These are phyloP conservation scores for Rhodotorula sp. DNA, from an alignment of 1,284 basidiomycete species.

Conservation along the genomic window DNA sequence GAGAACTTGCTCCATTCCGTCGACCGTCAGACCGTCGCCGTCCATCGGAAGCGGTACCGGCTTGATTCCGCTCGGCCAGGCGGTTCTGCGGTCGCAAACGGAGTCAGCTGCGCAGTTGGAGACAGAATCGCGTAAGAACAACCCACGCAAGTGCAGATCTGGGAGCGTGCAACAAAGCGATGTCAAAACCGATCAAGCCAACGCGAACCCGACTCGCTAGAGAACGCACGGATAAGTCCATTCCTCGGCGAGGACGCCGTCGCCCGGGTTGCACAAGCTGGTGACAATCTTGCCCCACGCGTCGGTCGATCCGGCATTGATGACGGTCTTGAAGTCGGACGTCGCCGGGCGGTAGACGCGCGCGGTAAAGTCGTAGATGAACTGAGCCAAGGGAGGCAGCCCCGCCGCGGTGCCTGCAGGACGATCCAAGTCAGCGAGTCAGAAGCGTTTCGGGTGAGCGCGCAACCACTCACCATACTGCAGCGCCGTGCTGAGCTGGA, in stretches of 20 bases:
- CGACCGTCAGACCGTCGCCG: constrained; percentile 65
- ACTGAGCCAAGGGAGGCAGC: constrained; percentile 56
- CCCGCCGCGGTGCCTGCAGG: constrained; percentile 57
- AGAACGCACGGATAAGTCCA: constrained; percentile 54
- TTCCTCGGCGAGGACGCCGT: constrained; percentile 65
- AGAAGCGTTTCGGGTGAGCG: no score
- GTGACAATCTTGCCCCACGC: constrained; percentile 60
- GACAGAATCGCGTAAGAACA: background rate
- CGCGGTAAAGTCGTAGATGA: constrained; percentile 61
- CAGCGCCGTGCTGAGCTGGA: constrained; percentile 66
- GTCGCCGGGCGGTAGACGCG: constrained; percentile 69
- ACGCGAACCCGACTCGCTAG: constrained; percentile 7
- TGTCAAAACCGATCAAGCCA: background rate
- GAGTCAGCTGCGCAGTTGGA: background rate
- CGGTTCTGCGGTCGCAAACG: constrained; percentile 6
- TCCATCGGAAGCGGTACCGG: constrained; percentile 68
- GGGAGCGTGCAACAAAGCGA: background rate
- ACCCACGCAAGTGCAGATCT: background rate
- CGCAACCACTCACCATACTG: constrained; percentile 60
- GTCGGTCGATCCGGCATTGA: constrained; percentile 74
- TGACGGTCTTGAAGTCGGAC: constrained; percentile 59
- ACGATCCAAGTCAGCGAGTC: background rate
- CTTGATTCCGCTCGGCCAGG: constrained; percentile 38
- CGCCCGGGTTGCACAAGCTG: constrained; percentile 69
- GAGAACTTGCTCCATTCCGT: constrained; percentile 62